These are phyloP conservation scores for Phytophthora meadii DNA, from an alignment of 352 stramenopile species.

Conservation along the genomic window DNA sequence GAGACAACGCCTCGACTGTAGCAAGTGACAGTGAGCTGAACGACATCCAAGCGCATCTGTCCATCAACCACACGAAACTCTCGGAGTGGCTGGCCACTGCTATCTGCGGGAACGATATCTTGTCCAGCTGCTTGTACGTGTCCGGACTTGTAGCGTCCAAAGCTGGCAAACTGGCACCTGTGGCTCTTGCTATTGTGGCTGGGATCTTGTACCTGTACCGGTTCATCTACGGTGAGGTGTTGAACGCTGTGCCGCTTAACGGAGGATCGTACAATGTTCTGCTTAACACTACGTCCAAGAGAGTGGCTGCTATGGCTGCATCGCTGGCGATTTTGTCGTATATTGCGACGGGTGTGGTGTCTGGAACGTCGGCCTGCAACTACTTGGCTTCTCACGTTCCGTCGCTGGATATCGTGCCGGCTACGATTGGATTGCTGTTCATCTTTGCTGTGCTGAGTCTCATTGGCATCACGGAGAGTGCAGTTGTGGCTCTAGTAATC, in stretches of 20 bases:
- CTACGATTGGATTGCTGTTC: conserved; percentile 87
- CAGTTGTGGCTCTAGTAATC: conserved; percentile 91
- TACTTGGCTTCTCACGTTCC: conserved; percentile 86
- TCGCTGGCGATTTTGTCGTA: conserved; percentile 96
- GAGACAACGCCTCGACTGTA: conserved; percentile 63
- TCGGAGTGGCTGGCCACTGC: conserved; percentile 94
- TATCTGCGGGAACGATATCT: conserved; percentile 97
- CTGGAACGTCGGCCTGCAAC: conserved; percentile 86
- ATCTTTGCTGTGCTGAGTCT: conserved; percentile 93
- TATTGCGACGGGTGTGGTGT: conserved; percentile 94
- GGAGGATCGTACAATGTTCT: conserved; percentile 96
- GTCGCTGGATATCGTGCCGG: conserved; percentile 76
- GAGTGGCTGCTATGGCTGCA: conserved; percentile 92
- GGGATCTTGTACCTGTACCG: conserved; percentile 89
- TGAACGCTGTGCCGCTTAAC: conserved; percentile 94
- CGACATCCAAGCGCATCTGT: conserved; percentile 81
- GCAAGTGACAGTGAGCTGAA: conserved; percentile 70
- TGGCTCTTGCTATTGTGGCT: conserved; percentile 91
- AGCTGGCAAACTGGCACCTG: conserved; percentile 90
- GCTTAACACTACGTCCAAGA: conserved; percentile 95
- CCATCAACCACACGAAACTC: conserved; percentile 83
- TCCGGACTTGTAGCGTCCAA: conserved; percentile 86
- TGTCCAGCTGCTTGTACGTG: conserved; percentile 93
- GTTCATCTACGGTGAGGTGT: conserved; percentile 96
- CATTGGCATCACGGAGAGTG: conserved; percentile 93